Percentiles rank a stretch among this genome's conserved stretches.
These are phyloP conservation scores for Citrus mangshanensis DNA, from an alignment of 345 rosid genomes.

Conservation along the genomic window DNA sequence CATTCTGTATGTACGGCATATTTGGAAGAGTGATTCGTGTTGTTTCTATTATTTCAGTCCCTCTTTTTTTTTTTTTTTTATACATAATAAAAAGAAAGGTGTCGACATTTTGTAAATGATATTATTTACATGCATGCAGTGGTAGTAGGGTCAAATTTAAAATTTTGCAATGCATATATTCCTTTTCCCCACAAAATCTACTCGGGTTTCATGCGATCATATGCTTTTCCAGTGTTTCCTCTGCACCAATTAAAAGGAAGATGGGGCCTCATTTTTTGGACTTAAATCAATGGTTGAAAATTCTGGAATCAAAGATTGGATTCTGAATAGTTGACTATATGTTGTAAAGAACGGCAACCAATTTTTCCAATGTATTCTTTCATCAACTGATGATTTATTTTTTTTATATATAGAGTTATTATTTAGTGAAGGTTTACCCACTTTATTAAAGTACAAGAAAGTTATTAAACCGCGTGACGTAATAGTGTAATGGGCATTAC, in stretches of 20 bases:
- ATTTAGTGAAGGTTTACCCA: too few relatives aligned
- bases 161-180: too few relatives aligned
- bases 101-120: not conserved
- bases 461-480: rapidly evolving
- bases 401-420: too few relatives aligned
- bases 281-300: not conserved
- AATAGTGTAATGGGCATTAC: too few relatives aligned
- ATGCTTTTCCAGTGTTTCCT: not conserved
- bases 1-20: not conserved
- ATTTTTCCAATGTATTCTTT: not conserved
- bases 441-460: too few relatives aligned
- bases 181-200: too few relatives aligned
- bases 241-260: not conserved
- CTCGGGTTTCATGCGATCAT: not conserved
- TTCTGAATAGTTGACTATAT: not conserved
- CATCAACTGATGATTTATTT: not conserved
- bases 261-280: not conserved
- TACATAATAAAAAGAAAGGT: too few relatives aligned
- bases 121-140: not conserved
- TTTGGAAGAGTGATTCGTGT: not conserved
- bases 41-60: too few relatives aligned
- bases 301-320: not conserved
- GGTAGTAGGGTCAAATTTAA: not conserved
- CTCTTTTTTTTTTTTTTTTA: too few relatives aligned
- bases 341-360: not conserved